A percentile compares a stretch with the other conserved stretches of the same genome.
phyloP scores from a whole-genome alignment of 1,139 yeast genomes.

The Geotrichum bryndzae region DNA sequence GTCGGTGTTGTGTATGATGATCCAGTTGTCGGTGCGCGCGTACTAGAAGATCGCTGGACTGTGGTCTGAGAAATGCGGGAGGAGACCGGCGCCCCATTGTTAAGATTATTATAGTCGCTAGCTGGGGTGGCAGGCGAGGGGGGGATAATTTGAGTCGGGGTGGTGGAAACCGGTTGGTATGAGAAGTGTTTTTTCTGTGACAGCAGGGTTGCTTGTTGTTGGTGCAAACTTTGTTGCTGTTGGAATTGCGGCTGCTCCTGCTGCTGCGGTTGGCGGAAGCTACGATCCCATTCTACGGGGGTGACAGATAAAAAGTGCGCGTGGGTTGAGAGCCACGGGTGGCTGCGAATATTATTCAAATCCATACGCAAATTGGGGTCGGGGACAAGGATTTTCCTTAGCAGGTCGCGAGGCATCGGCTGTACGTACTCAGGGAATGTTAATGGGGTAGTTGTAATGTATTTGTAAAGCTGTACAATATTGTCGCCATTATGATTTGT shows the following conservation, averaged over 20 bases:
- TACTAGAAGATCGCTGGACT: not conserved
- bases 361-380: constrained; percentile 76
- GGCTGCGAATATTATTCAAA: constrained; percentile 65
- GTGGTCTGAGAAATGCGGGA: not conserved
- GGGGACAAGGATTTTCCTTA: constrained; percentile 77
- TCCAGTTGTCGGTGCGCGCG: not conserved
- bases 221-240: not conserved
- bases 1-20: not conserved
- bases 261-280: constrained; percentile 17
- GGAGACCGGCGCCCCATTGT: not conserved
- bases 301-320: constrained; percentile 74
- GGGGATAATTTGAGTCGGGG: constrained; percentile 3
- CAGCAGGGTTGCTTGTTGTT: constrained; percentile 18
- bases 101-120: constrained; percentile 8
- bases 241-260: not conserved
- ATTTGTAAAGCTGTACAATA: constrained; percentile 82
- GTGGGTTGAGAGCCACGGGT: constrained; percentile 83
- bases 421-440: constrained; percentile 93
- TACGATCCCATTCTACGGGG: constrained; percentile 80
- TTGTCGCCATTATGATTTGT: constrained; percentile 94
- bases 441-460: constrained; percentile 83
- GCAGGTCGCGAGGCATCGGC: constrained; percentile 85
- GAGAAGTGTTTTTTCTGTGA: not conserved
- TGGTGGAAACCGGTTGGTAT: not conserved
- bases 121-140: constrained; percentile 7